Evolutionary conservation across 1,284 basidiomycete genomes (phyloP).

Genomic region (Ceratobasidium sp.): DNA sequence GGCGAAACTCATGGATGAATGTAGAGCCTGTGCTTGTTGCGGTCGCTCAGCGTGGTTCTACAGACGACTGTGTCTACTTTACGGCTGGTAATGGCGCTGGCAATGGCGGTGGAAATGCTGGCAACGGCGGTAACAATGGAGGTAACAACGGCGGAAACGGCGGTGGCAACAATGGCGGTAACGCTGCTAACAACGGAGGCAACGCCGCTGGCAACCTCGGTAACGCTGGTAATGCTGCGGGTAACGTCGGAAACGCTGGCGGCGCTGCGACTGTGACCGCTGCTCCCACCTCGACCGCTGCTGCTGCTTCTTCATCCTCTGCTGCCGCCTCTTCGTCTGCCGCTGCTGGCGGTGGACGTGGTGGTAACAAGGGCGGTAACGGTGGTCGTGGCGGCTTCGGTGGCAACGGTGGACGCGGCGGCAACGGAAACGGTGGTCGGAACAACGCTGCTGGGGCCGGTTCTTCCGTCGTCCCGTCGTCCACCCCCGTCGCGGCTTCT

Average conservation of each 20-base stretch:
- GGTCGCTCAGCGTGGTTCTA: conserved; percentile 63
- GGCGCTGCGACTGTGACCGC: background rate
- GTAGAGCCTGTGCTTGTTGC: conserved; percentile 61
- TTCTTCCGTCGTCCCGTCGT: background rate
- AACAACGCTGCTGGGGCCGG: background rate
- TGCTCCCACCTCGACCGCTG: background rate
- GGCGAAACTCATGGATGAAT: conserved; percentile 47
- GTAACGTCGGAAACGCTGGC: background rate
- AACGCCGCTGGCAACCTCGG: background rate
- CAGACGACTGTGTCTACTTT: conserved; percentile 63
- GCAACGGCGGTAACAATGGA: background rate
- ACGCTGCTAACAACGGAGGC: background rate
- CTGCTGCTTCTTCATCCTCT: background rate
- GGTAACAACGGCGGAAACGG: background rate
- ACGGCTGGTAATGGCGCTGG: conserved; percentile 2
- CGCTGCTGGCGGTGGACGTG: background rate
- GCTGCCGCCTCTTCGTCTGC: too few species aligned
- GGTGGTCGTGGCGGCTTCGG: background rate
- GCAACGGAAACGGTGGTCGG: too few species aligned
- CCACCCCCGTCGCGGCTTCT: background rate
- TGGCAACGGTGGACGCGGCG: conserved; percentile 11
- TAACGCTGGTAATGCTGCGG: background rate
- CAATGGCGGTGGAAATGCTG: background rate
- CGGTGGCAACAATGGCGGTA: background rate
- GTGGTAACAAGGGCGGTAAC: conserved; percentile 8